phyloP scores from a whole-genome alignment of 2,329 filamentous ascomycete genomes.

The Colletotrichum aenigma region DNA sequence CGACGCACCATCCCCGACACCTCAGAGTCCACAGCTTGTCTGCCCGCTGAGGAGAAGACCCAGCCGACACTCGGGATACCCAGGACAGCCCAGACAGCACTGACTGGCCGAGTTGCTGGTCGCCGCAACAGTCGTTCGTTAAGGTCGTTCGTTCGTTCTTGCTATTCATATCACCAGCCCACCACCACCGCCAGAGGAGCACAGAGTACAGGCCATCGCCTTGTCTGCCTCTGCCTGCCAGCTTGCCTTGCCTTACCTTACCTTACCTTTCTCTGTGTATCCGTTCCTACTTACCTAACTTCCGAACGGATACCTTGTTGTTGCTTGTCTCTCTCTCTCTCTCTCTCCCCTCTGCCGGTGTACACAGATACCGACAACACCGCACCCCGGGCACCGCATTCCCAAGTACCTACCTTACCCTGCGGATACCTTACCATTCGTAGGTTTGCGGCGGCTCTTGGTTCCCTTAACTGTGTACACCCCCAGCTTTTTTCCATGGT shows the following conservation, averaged over 20 bases:
- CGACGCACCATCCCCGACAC: constrained; percentile 15
- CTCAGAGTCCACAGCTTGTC: background rate
- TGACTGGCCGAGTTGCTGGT: background rate
- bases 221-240: background rate
- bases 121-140: background rate
- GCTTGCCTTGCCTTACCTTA: background rate
- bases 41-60: background rate
- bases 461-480: background rate
- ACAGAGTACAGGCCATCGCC: background rate
- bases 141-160: background rate
- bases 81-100: background rate
- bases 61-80: background rate
- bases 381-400: background rate
- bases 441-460: background rate
- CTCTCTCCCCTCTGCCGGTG: background rate
- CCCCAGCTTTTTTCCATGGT: background rate
- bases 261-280: background rate
- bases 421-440: background rate
- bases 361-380: background rate
- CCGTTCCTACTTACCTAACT: background rate
- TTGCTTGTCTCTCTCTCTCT: background rate
- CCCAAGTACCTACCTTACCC: background rate
- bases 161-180: background rate
- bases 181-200: background rate
- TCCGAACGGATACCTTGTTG: background rate